These are phyloP conservation scores for Scheffersomyces quercinus DNA, from an alignment of 1,139 yeast species.

Conservation along the genomic window DNA sequence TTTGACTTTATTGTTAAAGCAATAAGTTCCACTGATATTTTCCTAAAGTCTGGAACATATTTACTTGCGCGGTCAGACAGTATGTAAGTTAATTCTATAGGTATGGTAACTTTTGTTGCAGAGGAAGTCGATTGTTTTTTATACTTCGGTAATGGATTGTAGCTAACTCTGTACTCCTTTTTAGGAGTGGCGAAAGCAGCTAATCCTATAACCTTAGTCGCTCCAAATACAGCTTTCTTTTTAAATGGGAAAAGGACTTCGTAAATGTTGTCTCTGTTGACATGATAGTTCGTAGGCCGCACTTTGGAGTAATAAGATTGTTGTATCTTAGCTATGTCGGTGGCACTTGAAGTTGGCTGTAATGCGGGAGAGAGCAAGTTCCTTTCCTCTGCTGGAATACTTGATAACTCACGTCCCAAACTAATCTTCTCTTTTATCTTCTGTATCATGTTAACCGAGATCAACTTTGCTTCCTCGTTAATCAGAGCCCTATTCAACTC, in stretches of 20 bases:
- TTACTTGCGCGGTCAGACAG: slow-evolving; percentile 18
- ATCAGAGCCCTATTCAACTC: slow-evolving; percentile 33
- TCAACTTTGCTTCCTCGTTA: slow-evolving; percentile 32
- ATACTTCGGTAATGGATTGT: slow-evolving; percentile 17
- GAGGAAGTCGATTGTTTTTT: slow-evolving; percentile 7
- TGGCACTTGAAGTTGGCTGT: slow-evolving; percentile 21
- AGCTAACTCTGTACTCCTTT: slow-evolving; percentile 25
- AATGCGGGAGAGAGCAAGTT: slow-evolving; percentile 5
- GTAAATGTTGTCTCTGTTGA: slow-evolving; percentile 15
- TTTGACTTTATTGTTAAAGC: slow-evolving; percentile 34
- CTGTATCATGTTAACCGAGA: slow-evolving; percentile 27
- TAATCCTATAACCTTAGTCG: slow-evolving; percentile 34
- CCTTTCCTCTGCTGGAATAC: slow-evolving; percentile 1
- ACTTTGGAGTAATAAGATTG: slow-evolving; percentile 29
- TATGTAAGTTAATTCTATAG: slow-evolving; percentile 28
- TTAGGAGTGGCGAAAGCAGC: slow-evolving; percentile 35
- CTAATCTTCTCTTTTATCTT: slow-evolving; percentile 28
- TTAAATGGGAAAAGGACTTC: slow-evolving; percentile 36
- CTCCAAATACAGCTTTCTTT: slow-evolving; percentile 33
- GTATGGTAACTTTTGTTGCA: slow-evolving; percentile 21
- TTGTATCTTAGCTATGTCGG: slow-evolving; percentile 31
- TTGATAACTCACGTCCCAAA: slow-evolving; percentile 21
- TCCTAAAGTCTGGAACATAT: slow-evolving; percentile 30
- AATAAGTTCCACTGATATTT: slow-evolving; percentile 32
- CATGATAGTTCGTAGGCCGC: background rate